Evolutionary conservation across 768 basidiomycete species (phyloP).

Genomic region (Agrocybe chaxingu): DNA sequence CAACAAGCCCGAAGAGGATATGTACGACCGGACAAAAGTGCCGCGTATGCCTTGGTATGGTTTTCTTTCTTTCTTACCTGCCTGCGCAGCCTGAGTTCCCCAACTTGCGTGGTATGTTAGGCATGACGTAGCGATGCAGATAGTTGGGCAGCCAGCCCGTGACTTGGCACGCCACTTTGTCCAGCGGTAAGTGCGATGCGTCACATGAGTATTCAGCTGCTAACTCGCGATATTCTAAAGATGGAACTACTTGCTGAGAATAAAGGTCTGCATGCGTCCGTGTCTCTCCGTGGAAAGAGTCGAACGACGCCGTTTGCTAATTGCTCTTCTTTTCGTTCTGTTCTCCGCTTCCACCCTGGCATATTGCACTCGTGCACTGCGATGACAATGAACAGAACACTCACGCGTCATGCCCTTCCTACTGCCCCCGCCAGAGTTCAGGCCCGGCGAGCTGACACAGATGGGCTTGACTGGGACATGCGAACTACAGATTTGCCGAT

Average conservation of each 20-base stretch:
- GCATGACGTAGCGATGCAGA: constrained; percentile 96
- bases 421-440: constrained; percentile 91
- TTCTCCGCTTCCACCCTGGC: background rate
- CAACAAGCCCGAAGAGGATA: constrained; percentile 89
- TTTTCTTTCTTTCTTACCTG: background rate
- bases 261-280: constrained; percentile 60
- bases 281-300: background rate
- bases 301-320: constrained; percentile 3
- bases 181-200: constrained; percentile 55
- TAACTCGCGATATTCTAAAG: constrained; percentile 32
- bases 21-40: constrained; percentile 87
- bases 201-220: constrained; percentile 7
- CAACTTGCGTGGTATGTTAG: constrained; percentile 32
- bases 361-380: background rate
- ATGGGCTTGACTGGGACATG: constrained; percentile 92
- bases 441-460: constrained; percentile 67
- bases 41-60: constrained; percentile 95
- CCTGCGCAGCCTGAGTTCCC: background rate
- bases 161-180: constrained; percentile 95
- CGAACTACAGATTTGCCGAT: constrained; percentile 95
- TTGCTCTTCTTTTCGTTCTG: background rate
- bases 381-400: constrained; percentile 57
- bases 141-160: constrained; percentile 93
- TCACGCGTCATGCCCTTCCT: constrained; percentile 90
- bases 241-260: constrained; percentile 92